phyloP scores from a whole-genome alignment of 106 monocot species.

The Dendrobium officinale region DNA sequence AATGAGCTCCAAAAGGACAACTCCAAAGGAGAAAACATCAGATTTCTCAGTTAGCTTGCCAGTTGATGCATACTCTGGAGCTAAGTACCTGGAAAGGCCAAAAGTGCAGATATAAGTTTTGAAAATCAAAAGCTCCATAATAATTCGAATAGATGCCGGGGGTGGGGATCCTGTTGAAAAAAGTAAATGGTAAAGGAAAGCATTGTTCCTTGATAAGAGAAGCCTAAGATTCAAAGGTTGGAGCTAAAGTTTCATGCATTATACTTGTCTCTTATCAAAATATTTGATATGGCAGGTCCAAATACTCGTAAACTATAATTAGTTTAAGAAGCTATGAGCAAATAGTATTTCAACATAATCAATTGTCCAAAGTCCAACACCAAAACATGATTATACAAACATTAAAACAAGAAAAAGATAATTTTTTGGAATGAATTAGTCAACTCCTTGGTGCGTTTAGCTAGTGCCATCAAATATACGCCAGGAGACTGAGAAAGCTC shows the following conservation, averaged over 20 bases:
- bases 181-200: neutral
- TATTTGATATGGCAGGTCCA: neutral
- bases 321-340: neutral
- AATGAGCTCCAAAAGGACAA: constrained; percentile 75
- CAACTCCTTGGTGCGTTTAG: neutral
- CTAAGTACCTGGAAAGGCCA: constrained; percentile 43
- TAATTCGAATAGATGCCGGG: neutral
- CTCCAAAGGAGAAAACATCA: constrained; percentile 75
- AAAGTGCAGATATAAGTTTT: neutral
- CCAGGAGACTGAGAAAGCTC: neutral
- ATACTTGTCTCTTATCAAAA: neutral
- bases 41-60: constrained; percentile 73
- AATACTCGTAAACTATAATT: neutral
- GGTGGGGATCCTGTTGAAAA: neutral
- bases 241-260: neutral
- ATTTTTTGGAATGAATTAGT: neutral
- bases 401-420: neutral
- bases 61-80: constrained; percentile 72
- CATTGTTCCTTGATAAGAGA: too few relatives aligned
- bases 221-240: neutral
- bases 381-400: neutral
- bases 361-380: neutral
- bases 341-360: neutral
- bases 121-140: neutral
- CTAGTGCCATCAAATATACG: neutral